These are phyloP conservation scores for Amphibolis antarctica DNA, from an alignment of 106 monocot species.

Conservation along the genomic window DNA sequence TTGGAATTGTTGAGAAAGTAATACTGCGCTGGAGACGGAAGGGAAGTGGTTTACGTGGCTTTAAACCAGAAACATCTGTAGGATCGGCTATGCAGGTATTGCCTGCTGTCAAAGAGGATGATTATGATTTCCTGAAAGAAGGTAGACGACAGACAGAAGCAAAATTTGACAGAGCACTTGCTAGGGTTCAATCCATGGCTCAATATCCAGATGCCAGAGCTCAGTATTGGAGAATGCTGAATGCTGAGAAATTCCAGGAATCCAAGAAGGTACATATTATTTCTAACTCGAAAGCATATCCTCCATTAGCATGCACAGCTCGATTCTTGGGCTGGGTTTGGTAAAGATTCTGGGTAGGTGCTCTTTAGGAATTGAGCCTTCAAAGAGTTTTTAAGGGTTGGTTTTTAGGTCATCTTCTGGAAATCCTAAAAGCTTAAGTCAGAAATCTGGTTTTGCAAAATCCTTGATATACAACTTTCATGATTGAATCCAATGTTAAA, in stretches of 20 bases:
- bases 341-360: too few species aligned
- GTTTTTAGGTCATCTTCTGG: too few species aligned
- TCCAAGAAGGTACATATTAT: slow-evolving; percentile 61
- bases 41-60: slow-evolving; percentile 65
- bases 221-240: slow-evolving; percentile 71
- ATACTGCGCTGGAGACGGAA: slow-evolving; percentile 87
- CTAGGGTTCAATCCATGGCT: slow-evolving; percentile 94
- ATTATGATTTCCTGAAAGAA: slow-evolving; percentile 73
- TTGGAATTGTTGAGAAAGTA: slow-evolving; percentile 77
- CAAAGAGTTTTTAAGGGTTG: too few species aligned
- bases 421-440: too few species aligned
- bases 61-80: slow-evolving; percentile 41
- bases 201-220: slow-evolving; percentile 97
- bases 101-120: slow-evolving; percentile 36
- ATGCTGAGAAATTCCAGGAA: slow-evolving; percentile 54
- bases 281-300: not conserved
- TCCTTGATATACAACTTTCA: too few species aligned
- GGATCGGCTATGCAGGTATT: slow-evolving; percentile 20
- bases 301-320: not conserved
- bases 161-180: slow-evolving; percentile 75
- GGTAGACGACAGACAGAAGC: slow-evolving; percentile 83
- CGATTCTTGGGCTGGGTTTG: not conserved
- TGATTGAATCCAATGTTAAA: too few species aligned
- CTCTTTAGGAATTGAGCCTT: too few species aligned
- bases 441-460: too few species aligned